phyloP scores from a whole-genome alignment of 768 basidiomycete genomes.

The Tulasnella sp. region DNA sequence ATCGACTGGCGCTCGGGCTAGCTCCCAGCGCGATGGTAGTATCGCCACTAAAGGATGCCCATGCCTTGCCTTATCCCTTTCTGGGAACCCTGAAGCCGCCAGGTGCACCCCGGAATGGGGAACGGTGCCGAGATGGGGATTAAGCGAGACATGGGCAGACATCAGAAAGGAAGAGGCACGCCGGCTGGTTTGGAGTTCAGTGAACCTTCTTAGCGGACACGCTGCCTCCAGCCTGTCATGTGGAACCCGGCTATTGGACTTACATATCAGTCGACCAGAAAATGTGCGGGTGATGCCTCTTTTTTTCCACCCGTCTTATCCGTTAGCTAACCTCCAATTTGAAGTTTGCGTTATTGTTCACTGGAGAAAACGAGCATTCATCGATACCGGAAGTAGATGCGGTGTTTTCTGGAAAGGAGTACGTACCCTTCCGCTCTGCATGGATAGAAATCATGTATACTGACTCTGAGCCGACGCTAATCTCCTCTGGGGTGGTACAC shows the following conservation, averaged over 20 bases:
- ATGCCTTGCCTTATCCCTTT: neutral
- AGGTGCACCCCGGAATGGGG: slow-evolving; percentile 17
- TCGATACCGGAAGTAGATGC: too few relatives aligned
- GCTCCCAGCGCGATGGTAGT: too few relatives aligned
- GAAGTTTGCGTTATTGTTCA: too few relatives aligned
- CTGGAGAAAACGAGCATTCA: too few relatives aligned
- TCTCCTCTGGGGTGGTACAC: too few relatives aligned
- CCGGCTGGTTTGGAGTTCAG: slow-evolving; percentile 18
- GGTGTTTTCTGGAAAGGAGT: too few relatives aligned
- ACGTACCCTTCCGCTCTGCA: too few relatives aligned
- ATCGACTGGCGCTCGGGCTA: too few relatives aligned
- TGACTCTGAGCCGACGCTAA: too few relatives aligned
- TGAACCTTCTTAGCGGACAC: slow-evolving; percentile 12
- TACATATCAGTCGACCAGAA: slow-evolving; percentile 10
- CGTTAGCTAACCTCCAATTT: too few relatives aligned
- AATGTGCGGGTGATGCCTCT: neutral
- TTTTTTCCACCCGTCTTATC: too few relatives aligned
- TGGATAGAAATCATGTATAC: too few relatives aligned
- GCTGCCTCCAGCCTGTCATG: slow-evolving; percentile 2
- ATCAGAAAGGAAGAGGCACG: slow-evolving; percentile 16
- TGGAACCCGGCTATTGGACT: slow-evolving; percentile 6
- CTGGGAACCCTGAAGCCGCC: neutral
- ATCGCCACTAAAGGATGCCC: neutral
- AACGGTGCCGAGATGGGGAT: slow-evolving; percentile 15
- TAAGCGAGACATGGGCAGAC: slow-evolving; percentile 6